phyloP scores from a whole-genome alignment of 495 filamentous ascomycete genomes.

The Aspergillus sclerotioniger region DNA sequence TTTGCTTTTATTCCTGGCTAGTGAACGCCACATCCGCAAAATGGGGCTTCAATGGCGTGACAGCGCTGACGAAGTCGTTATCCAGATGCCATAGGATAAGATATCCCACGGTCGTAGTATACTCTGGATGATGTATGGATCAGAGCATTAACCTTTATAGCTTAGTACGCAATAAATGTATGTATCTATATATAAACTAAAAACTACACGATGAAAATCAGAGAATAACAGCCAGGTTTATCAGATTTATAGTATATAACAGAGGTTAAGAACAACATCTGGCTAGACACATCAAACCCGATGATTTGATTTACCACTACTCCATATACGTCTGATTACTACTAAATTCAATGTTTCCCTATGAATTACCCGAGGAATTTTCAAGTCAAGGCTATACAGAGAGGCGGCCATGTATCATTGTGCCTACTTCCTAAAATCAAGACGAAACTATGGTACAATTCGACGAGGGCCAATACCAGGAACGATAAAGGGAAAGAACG shows the following conservation, averaged over 20 bases:
- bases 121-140: too few relatives aligned
- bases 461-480: not conserved
- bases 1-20: slow-evolving; percentile 62
- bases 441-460: not conserved
- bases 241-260: too few relatives aligned
- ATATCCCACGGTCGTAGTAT: not conserved
- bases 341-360: too few relatives aligned
- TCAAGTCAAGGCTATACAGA: too few relatives aligned
- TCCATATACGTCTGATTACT: too few relatives aligned
- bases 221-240: too few relatives aligned
- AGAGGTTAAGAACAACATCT: too few relatives aligned
- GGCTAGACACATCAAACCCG: too few relatives aligned
- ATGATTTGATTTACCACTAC: too few relatives aligned
- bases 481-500: not conserved
- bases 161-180: not conserved
- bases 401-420: not conserved
- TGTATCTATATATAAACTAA: not conserved
- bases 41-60: slow-evolving; percentile 60
- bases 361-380: too few relatives aligned
- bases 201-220: not conserved
- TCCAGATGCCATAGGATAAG: slow-evolving; percentile 36
- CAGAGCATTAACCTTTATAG: too few relatives aligned
- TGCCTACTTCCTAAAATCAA: not conserved
- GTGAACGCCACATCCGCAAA: slow-evolving; percentile 52
- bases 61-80: slow-evolving; percentile 47